A percentile compares a stretch with the other conserved stretches of the same genome.
These are phyloP conservation scores for Verticillium albo-atrum DNA, from an alignment of 2,329 filamentous ascomycete genomes.

Conservation along the genomic window DNA sequence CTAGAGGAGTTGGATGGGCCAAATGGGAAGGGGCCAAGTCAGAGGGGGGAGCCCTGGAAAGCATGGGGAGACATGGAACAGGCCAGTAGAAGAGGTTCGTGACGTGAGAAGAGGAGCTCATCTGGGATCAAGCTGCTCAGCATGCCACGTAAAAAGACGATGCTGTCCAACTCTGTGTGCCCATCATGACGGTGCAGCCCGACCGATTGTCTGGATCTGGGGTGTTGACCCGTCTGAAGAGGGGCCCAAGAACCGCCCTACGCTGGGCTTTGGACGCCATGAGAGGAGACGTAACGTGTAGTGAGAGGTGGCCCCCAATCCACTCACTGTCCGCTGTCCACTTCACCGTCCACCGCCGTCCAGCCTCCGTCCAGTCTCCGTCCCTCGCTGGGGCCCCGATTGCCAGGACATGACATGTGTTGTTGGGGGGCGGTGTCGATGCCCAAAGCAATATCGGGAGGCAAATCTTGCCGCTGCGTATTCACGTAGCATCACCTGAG, in stretches of 20 bases:
- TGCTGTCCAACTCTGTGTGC: not conserved
- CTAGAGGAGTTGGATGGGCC: not conserved
- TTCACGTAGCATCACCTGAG: not conserved
- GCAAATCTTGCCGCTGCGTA: not conserved
- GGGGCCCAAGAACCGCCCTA: not conserved
- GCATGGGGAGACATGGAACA: not conserved
- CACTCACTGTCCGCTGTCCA: not conserved
- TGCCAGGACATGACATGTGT: not conserved
- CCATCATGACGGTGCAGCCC: not conserved
- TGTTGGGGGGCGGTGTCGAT: not conserved
- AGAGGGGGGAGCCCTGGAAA: not conserved
- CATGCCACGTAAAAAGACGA: not conserved
- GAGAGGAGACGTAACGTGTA: too few relatives aligned
- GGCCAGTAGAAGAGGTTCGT: not conserved
- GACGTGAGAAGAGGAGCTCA: not conserved
- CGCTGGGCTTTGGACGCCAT: not conserved
- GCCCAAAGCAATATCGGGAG: not conserved
- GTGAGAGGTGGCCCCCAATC: not conserved
- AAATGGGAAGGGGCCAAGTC: conserved; percentile 13
- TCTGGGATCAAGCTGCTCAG: not conserved
- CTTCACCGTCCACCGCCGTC: not conserved
- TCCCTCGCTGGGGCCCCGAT: not conserved
- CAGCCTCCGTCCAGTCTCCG: too few relatives aligned
- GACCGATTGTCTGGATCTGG: not conserved
- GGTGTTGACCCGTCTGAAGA: not conserved